Base-by-base conservation (phyloP, 805 yeast species). In the Yamadazyma philogaea region DNA sequence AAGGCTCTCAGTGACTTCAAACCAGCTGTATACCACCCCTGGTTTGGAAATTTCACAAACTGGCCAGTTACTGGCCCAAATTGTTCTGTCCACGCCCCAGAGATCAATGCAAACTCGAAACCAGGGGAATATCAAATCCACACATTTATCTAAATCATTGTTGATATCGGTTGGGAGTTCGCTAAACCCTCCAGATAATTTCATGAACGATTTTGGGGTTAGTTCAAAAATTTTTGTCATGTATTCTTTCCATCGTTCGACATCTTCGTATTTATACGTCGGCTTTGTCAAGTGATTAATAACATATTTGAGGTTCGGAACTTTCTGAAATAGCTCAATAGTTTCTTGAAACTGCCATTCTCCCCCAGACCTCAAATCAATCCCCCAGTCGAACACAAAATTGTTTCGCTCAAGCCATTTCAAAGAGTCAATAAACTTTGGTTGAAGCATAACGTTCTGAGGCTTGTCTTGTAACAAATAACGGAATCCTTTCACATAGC, bases 61-160 rank as follows among this genome's bases (percentile, higher is more conserved):
- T 2, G 77, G 77, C 75, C 75, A 71, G 46, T 71, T 73, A 45
- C 72, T 66, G 3, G 73, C 76, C 65, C 67, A 71, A 10, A 71
- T 56, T 8, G 66, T 48, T 7, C 56, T 47, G 3, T 59, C 54
- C 4, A 27, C 42, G 45, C 47, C 30, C 70, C 73, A 57, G 57
- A 65, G n/a, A 30, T 59, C 59, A 17, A 53, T 46, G 31, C 60
- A 55, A 3, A 56, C 54, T 26, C 57, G 37, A 21, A 65, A 49
- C 66, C 70, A 68, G 3, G 73, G 74, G 21, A 41, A 50, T 1
- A 64, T 40, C 6, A 39, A 35, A 8, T 47, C 48, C 4, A 49
- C 53, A 16, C 57, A 45, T 21, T 32, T 32, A 7, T 48, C 49
- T 8, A 45, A n/a, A 7, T 53, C 52, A 1, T 39, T 28, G 1